These are phyloP conservation scores for Malus orientalis DNA, from an alignment of 306 rosid genomes.

Conservation along the genomic window DNA sequence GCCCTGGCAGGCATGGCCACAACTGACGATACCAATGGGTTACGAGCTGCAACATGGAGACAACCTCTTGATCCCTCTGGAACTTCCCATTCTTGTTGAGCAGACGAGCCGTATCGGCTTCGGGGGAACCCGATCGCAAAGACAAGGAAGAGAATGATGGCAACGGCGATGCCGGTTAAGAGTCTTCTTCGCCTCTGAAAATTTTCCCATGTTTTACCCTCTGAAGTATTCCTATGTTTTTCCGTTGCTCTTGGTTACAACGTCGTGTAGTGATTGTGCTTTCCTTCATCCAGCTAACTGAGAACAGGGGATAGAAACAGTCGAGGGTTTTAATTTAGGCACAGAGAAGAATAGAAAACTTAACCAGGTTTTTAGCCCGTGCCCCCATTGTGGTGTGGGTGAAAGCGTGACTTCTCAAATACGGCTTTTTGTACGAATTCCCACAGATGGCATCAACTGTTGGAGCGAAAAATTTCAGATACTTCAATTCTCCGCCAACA, in stretches of 20 bases:
- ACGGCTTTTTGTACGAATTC: too few relatives aligned
- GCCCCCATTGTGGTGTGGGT: too few relatives aligned
- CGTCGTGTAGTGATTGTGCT: background rate
- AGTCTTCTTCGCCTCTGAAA: conserved; percentile 42
- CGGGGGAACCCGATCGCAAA: conserved; percentile 44
- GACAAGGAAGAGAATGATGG: conserved; percentile 12
- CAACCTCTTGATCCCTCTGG: conserved; percentile 85
- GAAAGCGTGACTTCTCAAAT: too few relatives aligned
- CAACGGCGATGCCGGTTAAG: conserved; percentile 27
- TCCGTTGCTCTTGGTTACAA: background rate
- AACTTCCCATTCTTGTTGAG: conserved; percentile 80
- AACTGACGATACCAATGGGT: conserved; percentile 59
- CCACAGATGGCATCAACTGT: too few relatives aligned
- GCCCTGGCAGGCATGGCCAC: conserved; percentile 75
- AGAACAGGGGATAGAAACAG: background rate
- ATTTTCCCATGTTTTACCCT: conserved; percentile 25
- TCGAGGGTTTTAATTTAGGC: conserved; percentile 42
- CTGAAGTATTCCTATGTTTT: too few relatives aligned
- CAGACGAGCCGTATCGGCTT: conserved; percentile 72
- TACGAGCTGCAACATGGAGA: conserved; percentile 55
- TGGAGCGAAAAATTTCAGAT: too few relatives aligned
- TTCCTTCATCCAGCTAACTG: background rate
- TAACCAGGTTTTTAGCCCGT: background rate
- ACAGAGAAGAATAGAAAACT: conserved; percentile 23
- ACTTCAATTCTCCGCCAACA: too few relatives aligned